Evolutionary conservation across 345 rosid species (phyloP).

Genomic region (Litchi chinensis): DNA sequence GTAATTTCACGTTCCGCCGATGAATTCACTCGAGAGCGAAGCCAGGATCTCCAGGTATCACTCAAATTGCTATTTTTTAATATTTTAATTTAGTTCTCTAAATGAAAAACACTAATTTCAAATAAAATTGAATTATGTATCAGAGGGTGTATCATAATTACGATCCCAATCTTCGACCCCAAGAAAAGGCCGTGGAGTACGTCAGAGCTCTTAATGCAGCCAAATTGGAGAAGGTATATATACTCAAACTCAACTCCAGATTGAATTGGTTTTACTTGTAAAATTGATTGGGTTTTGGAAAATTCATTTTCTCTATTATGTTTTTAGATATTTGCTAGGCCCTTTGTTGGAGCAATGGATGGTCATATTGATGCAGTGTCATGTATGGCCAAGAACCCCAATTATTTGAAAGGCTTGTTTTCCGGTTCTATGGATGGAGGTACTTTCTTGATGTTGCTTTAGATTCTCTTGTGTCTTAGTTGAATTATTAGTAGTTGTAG

Average conservation of each 20-base stretch:
- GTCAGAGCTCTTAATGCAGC: slow-evolving; percentile 91
- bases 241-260: no score
- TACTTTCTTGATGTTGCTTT: slow-evolving; percentile 11
- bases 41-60: slow-evolving; percentile 90
- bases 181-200: slow-evolving; percentile 88
- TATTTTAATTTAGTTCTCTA: not conserved
- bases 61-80: not conserved
- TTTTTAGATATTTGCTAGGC: slow-evolving; percentile 84
- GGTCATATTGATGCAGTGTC: slow-evolving; percentile 84
- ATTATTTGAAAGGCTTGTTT: slow-evolving; percentile 79
- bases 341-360: slow-evolving; percentile 95
- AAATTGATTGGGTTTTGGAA: not conserved
- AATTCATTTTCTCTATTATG: not conserved
- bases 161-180: slow-evolving; percentile 77
- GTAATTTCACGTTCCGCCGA: slow-evolving; percentile 81
- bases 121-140: slow-evolving; percentile 1
- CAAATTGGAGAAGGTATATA: slow-evolving; percentile 77
- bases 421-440: slow-evolving; percentile 99
- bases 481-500: not conserved
- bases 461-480: not conserved
- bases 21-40: slow-evolving; percentile 94
- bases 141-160: slow-evolving; percentile 89
- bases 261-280: not conserved
- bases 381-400: slow-evolving; percentile 96
- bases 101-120: not conserved